Conservation (phyloP, 2,329 filamentous ascomycete species). For the Aspergillus aculeatinus region DNA sequence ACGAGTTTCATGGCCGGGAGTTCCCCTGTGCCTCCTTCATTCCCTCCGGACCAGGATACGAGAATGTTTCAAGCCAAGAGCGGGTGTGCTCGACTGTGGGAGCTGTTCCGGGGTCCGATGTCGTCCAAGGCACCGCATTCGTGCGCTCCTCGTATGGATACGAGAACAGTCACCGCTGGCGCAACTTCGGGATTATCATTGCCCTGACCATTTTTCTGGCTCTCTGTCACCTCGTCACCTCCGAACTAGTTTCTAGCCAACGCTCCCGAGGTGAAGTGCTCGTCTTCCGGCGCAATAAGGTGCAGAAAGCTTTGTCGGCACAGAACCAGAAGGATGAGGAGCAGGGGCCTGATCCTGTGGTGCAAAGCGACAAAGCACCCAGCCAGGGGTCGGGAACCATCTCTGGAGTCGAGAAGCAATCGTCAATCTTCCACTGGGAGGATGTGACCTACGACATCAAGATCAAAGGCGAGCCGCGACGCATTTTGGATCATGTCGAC, state of each 20-base stretch:
- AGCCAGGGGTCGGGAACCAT: background rate
- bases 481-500: conserved; percentile 54
- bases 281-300: conserved; percentile 6
- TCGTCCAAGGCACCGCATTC: conserved; percentile 61
- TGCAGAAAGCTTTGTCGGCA: background rate
- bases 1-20: conserved; percentile 69
- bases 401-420: conserved; percentile 47
- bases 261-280: conserved; percentile 3
- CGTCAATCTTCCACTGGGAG: conserved; percentile 77
- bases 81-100: conserved; percentile 61
- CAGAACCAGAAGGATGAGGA: conserved; percentile 7
- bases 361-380: background rate
- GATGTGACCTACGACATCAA: conserved; percentile 75
- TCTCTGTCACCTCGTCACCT: background rate
- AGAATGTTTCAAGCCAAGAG: conserved; percentile 33
- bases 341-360: background rate
- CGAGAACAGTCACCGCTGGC: conserved; percentile 60
- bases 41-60: conserved; percentile 41
- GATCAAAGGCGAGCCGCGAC: conserved; percentile 69
- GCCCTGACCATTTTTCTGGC: background rate
- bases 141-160: conserved; percentile 58
- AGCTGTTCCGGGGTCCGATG: conserved; percentile 51
- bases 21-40: conserved; percentile 54
- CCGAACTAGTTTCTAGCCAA: background rate
- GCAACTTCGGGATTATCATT: conserved; percentile 67